A percentile compares a stretch with the other conserved stretches of the same genome.
Evolutionary conservation across 169 alveolate species (phyloP).

Genomic region (Plasmodium inui): DNA sequence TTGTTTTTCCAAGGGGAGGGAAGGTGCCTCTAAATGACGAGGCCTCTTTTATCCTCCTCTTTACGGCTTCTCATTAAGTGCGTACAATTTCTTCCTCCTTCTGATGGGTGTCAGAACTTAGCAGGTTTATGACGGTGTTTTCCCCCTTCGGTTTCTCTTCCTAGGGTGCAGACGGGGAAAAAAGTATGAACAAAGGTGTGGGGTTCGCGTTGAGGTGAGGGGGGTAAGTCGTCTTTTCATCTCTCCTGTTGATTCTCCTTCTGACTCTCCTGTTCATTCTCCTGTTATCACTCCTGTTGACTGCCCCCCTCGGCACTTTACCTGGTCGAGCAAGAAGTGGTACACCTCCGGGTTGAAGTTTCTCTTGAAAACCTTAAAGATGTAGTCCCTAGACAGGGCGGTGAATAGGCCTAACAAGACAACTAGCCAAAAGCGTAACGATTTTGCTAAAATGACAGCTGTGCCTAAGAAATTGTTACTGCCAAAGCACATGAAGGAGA

Average conservation of each 20-base stretch:
- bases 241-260: not conserved
- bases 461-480: conserved; percentile 47
- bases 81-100: conserved; percentile 16
- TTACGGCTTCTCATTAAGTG: not conserved
- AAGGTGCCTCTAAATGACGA: not conserved
- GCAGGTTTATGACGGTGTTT: not conserved
- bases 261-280: not conserved
- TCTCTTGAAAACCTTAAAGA: conserved; percentile 55
- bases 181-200: not conserved
- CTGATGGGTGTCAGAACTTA: not conserved
- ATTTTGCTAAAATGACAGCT: conserved; percentile 5
- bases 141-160: conserved; percentile 18
- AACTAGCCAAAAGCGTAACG: conserved; percentile 75
- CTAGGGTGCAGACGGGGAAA: not conserved
- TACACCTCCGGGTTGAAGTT: conserved; percentile 69
- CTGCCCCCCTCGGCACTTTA: not conserved
- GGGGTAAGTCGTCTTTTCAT: not conserved
- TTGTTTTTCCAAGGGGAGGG: not conserved
- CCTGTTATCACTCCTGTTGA: not conserved
- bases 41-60: not conserved
- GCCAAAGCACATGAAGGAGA: conserved; percentile 66
- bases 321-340: conserved; percentile 51
- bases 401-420: conserved; percentile 29
- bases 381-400: conserved; percentile 51
- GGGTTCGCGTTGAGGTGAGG: not conserved